Percentiles rank a stretch among this genome's conserved stretches.
These are phyloP conservation scores for Rhazya stricta DNA, from an alignment of 257 asterid species.

Conservation along the genomic window DNA sequence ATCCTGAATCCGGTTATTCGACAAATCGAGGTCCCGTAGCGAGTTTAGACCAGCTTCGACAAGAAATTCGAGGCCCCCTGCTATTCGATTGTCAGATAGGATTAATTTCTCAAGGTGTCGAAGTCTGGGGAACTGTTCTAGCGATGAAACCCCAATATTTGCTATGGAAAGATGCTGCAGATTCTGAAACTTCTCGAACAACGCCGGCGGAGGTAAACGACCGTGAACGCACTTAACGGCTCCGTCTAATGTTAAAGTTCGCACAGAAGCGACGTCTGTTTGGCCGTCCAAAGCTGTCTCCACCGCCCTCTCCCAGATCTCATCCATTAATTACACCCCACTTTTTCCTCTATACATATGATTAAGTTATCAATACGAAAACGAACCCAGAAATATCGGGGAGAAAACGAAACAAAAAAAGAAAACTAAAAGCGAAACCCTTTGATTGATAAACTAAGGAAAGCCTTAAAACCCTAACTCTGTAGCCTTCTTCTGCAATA, in stretches of 20 bases:
- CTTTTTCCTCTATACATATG: conserved; percentile 9
- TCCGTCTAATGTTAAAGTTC: conserved; percentile 80
- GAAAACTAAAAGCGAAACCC: conserved; percentile 7
- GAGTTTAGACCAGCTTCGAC: conserved; percentile 71
- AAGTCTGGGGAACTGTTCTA: conserved; percentile 78
- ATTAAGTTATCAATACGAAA: not conserved
- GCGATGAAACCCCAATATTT: conserved; percentile 77
- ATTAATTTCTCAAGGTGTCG: conserved; percentile 64
- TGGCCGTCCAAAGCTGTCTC: conserved; percentile 89
- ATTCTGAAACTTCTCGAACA: conserved; percentile 77
- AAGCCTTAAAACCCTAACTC: conserved; percentile 15
- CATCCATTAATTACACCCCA: conserved; percentile 53
- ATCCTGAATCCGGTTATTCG: conserved; percentile 82
- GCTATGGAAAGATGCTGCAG: conserved; percentile 86
- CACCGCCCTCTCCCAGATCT: conserved; percentile 95
- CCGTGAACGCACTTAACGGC: conserved; percentile 93
- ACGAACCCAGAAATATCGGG: not conserved
- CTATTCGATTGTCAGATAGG: conserved; percentile 80
- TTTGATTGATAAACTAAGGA: not conserved
- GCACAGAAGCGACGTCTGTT: conserved; percentile 59
- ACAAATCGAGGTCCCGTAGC: conserved; percentile 84
- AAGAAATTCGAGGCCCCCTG: conserved; percentile 78
- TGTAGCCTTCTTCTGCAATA: conserved; percentile 10
- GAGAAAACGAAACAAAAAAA: not conserved
- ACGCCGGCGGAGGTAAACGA: conserved; percentile 79